Percentiles rank a stretch among this genome's conserved stretches.
Evolutionary conservation across 177 flowering plant species (phyloP).

Genomic region (Viscum album): DNA sequence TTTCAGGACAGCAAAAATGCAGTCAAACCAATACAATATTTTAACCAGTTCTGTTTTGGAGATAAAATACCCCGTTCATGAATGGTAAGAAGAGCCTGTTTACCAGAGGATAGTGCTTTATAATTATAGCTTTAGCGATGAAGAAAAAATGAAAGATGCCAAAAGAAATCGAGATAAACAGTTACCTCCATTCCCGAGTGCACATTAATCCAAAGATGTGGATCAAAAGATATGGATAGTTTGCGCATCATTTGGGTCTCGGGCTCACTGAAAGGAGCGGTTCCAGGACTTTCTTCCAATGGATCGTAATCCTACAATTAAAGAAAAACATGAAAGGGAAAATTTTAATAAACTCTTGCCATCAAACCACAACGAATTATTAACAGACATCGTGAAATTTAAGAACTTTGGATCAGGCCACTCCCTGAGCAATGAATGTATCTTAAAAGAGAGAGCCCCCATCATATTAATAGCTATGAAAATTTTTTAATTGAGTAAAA

Average conservation of each 20-base stretch:
- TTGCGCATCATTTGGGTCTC: constrained; percentile 90
- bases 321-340: neutral
- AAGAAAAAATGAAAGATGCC: neutral
- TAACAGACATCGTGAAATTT: neutral
- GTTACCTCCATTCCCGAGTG: constrained; percentile 99
- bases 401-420: neutral
- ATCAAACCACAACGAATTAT: neutral
- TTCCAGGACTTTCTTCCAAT: constrained; percentile 91
- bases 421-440: neutral
- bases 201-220: constrained; percentile 90
- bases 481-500: neutral
- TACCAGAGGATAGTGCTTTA: neutral
- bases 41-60: too few relatives aligned
- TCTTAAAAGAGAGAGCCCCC: neutral
- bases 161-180: neutral
- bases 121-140: neutral
- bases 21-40: neutral
- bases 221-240: constrained; percentile 66
- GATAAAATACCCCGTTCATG: too few relatives aligned
- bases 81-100: neutral
- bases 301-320: constrained; percentile 82
- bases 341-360: neutral
- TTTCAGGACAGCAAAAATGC: too few relatives aligned
- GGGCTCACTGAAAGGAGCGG: constrained; percentile 92
- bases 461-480: neutral